Evolutionary conservation across 2,329 filamentous ascomycete genomes (phyloP).

Genomic region (Raffaelea albimanens): DNA sequence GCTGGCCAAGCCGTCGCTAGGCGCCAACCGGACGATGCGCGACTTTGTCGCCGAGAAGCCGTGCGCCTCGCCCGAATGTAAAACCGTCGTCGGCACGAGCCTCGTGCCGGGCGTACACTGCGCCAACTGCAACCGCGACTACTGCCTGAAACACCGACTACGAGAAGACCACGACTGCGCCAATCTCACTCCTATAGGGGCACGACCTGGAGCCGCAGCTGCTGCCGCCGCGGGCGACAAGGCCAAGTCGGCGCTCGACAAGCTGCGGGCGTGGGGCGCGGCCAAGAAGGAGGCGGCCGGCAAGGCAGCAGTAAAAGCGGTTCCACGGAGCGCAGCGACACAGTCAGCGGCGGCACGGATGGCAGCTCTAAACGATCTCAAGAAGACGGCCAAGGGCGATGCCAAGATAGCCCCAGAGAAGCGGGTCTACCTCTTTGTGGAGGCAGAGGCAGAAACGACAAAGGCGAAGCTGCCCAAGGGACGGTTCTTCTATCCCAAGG

Average conservation of each 20-base stretch:
- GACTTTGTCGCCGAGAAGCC: constrained; percentile 53
- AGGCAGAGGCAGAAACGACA: constrained; percentile 80
- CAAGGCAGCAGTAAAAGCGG: too few species aligned
- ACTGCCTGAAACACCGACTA: constrained; percentile 70
- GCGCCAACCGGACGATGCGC: constrained; percentile 42
- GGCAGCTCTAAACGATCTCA: constrained; percentile 66
- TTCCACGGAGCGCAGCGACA: constrained; percentile 44
- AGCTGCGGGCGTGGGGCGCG: constrained; percentile 70
- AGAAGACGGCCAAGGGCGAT: constrained; percentile 84
- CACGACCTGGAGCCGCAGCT: constrained; percentile 30
- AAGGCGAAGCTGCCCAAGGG: constrained; percentile 74
- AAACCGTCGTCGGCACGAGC: constrained; percentile 60
- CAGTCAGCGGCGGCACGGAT: constrained; percentile 51
- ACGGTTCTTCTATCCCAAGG: constrained; percentile 68
- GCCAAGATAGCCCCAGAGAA: constrained; percentile 71
- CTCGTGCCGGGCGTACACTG: constrained; percentile 64
- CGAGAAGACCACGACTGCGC: constrained; percentile 76
- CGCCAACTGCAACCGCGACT: constrained; percentile 58
- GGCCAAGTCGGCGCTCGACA: constrained; percentile 62
- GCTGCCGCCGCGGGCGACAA: constrained; percentile 55
- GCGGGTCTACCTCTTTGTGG: constrained; percentile 81
- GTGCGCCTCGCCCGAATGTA: constrained; percentile 58
- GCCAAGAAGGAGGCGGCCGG: constrained; percentile 59
- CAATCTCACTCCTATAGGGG: constrained; percentile 55
- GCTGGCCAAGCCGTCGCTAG: constrained; percentile 42